Percentiles rank a stretch among this genome's conserved stretches.
These are phyloP conservation scores for Scheffersomyces illinoinensis DNA, from an alignment of 1,139 yeast species.

Conservation along the genomic window DNA sequence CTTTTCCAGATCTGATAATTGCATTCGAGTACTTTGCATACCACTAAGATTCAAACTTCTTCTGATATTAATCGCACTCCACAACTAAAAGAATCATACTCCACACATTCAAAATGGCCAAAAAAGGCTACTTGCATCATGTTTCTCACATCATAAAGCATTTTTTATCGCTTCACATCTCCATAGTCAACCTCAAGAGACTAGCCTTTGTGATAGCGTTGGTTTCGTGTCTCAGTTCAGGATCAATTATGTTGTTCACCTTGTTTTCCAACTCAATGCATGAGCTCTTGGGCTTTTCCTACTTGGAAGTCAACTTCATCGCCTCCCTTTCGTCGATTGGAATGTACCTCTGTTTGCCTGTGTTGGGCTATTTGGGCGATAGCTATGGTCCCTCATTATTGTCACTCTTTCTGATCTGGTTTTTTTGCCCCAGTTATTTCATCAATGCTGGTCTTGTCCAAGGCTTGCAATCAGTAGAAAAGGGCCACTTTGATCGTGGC, in stretches of 20 bases:
- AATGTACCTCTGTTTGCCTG: slow-evolving; percentile 81
- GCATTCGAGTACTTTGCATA: too few species aligned
- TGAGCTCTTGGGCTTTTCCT: slow-evolving; percentile 55
- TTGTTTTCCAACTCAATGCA: slow-evolving; percentile 75
- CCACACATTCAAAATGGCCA: neutral
- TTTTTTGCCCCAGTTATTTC: slow-evolving; percentile 75
- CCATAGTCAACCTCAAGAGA: slow-evolving; percentile 27
- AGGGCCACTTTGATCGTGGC: neutral
- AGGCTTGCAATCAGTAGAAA: neutral
- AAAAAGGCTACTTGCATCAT: slow-evolving; percentile 3
- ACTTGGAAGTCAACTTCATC: slow-evolving; percentile 73
- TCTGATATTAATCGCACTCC: neutral
- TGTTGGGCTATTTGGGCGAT: slow-evolving; percentile 82
- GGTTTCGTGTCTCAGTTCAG: slow-evolving; percentile 70
- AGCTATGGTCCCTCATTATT: slow-evolving; percentile 78
- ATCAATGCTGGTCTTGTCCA: slow-evolving; percentile 29
- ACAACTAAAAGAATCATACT: neutral
- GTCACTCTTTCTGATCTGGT: slow-evolving; percentile 59
- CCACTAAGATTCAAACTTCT: neutral
- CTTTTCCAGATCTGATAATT: too few species aligned
- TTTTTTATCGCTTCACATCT: slow-evolving; percentile 24
- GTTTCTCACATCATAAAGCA: slow-evolving; percentile 19
- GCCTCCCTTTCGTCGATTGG: slow-evolving; percentile 79
- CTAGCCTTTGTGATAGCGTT: slow-evolving; percentile 41
- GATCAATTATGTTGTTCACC: slow-evolving; percentile 79